These are phyloP conservation scores for Blastobotrys apis DNA, from an alignment of 1,139 yeast genomes.

Conservation along the genomic window DNA sequence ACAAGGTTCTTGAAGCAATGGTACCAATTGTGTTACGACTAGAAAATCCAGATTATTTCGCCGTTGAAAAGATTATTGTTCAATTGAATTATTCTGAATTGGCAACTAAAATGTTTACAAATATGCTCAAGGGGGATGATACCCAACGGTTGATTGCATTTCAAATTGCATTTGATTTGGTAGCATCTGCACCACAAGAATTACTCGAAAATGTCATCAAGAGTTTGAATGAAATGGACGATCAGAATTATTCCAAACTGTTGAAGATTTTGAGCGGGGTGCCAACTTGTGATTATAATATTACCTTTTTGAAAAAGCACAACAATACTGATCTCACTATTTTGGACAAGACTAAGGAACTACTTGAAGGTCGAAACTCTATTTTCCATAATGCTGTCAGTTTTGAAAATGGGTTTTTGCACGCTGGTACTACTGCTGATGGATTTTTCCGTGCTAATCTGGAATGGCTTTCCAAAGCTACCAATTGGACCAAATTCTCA, in stretches of 20 bases:
- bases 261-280: conserved; percentile 80
- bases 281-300: conserved; percentile 90
- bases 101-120: conserved; percentile 65
- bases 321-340: conserved; percentile 83
- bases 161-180: conserved; percentile 95
- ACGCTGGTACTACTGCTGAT: conserved; percentile 96
- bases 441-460: conserved; percentile 84
- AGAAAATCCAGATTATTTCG: conserved; percentile 69
- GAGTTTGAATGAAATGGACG: conserved; percentile 24
- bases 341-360: conserved; percentile 73
- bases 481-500: conserved; percentile 96
- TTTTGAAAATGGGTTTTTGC: conserved; percentile 90
- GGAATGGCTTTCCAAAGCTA: conserved; percentile 96
- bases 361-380: conserved; percentile 87
- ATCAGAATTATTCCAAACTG: conserved; percentile 45
- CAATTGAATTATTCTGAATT: conserved; percentile 73
- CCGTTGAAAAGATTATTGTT: conserved; percentile 79
- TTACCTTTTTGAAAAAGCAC: conserved; percentile 81
- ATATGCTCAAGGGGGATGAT: conserved; percentile 44
- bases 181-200: conserved; percentile 89
- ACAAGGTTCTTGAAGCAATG: conserved; percentile 56
- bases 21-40: conserved; percentile 57
- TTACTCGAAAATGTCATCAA: conserved; percentile 56
- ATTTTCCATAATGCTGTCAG: conserved; percentile 95
- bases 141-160: conserved; percentile 58